Evolutionary conservation across 768 basidiomycete genomes (phyloP), one percentile per base, ranked within the genome.

Genomic region (Serendipita sp.): DNA sequence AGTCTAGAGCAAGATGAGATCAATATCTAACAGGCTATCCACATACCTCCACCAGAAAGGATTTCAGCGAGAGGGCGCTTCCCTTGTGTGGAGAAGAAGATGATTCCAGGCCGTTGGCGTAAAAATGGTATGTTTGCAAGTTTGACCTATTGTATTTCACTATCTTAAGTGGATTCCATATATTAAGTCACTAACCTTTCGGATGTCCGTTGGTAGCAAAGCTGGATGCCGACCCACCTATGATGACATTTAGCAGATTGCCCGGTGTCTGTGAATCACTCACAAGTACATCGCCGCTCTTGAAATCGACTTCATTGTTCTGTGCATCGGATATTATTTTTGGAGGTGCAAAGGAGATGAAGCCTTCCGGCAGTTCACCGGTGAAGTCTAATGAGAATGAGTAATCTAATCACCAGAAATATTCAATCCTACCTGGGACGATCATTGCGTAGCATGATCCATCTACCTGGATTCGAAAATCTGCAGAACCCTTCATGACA

Each of bases 31-130:
- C 10, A 35, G 11, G 56, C 8, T 8, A 30, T n/a, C n/a, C 28
- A 30, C 56, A 30, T 60, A 60, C 56, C 56, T 60, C 56, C 56
- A 60, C 56, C 56, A 37, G 56, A 32, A 37, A 60, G 56, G 8
- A 60, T 28, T 24, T 60, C 56, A n/a, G 56, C 56, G 16, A 60
- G 34, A 35, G 56, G 56, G 16, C 56, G 56, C 18, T 28, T n/a
- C 16, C 56, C 56, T 10, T 38, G 56, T 34, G 56, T 60, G 4
- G 56, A 60, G 37, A 28, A 60, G 30, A 34, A 30, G 11, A 60
- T 60, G 4, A 60, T n/a, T 11, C 56, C 56, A 24, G 28, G 28
- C 13, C 34, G 24, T 37, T 60, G 30, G 10, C 34, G 18, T n/a
- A 60, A 30, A 4, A 8, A 30, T 8, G 56, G 18, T n/a, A 60